Conservation (phyloP, 192 early-diverging fungal genomes). For the Geranomyces michiganensis region DNA sequence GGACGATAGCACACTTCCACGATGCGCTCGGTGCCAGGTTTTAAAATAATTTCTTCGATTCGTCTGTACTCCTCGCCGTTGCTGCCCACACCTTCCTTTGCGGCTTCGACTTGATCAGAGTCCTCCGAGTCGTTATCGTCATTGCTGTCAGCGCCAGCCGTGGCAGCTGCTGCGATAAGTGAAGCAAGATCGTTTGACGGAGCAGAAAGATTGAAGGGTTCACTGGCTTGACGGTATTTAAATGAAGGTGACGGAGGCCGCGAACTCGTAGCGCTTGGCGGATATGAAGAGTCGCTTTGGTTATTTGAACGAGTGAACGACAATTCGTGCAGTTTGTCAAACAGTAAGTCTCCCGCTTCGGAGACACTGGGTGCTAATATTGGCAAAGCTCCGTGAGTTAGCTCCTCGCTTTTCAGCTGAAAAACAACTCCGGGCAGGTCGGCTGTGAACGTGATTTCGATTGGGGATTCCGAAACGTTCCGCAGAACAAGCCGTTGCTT, state of each 20-base stretch:
- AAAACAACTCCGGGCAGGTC: slow-evolving; percentile 54
- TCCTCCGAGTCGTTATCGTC: slow-evolving; percentile 47
- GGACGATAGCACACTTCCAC: slow-evolving; percentile 83
- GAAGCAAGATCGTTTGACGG: slow-evolving; percentile 14
- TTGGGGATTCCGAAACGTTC: slow-evolving; percentile 74
- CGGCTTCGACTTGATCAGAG: slow-evolving; percentile 24
- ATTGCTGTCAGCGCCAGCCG: slow-evolving; percentile 19
- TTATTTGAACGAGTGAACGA: slow-evolving; percentile 3
- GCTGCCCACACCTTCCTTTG: slow-evolving; percentile 42
- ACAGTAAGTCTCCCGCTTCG: slow-evolving; percentile 18
- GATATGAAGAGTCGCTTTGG: slow-evolving; percentile 19
- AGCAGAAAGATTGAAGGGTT: neutral
- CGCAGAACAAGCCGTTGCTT: slow-evolving; percentile 76
- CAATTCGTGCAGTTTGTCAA: slow-evolving; percentile 23
- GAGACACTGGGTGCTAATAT: slow-evolving; percentile 8
- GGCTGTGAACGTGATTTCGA: slow-evolving; percentile 73
- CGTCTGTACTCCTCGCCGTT: slow-evolving; percentile 59
- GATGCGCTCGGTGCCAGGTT: slow-evolving; percentile 79
- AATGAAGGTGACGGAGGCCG: slow-evolving; percentile 49
- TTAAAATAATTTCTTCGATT: slow-evolving; percentile 86
- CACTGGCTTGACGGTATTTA: neutral
- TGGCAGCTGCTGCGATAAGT: slow-evolving; percentile 29
- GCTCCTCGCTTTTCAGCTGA: slow-evolving; percentile 44
- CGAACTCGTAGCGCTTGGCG: slow-evolving; percentile 52
- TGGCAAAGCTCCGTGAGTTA: slow-evolving; percentile 1